Evolutionary conservation across 495 filamentous ascomycete species (phyloP), one percentile per base, ranked within the genome.

Genomic region (Hyaloscypha bicolor): DNA sequence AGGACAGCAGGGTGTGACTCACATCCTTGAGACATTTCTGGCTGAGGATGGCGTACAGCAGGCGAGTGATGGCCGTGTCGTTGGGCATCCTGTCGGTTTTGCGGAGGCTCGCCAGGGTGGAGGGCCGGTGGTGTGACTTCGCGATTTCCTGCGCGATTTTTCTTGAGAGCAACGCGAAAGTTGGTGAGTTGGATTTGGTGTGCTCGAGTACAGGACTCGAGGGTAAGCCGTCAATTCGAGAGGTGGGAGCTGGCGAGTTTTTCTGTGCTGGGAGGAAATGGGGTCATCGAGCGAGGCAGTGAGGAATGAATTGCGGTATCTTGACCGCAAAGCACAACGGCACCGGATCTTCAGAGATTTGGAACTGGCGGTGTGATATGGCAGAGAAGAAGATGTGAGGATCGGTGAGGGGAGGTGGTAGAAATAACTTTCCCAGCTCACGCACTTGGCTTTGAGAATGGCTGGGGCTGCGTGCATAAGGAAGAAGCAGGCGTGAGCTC

Each of bases 1-100:
- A 30, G 14, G 2, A 25, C 25, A 25, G 25, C 25, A 25, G 25
- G 25, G 25, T 37, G 33, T 32, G 48, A 80, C 87, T 78, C 74
- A 91, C 90, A 67, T 85, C 83, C 79, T 91, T 92, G 42, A 92
- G 80, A 70, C 88, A 88, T 66, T 91, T 85, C 76, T 93, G 90
- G 72, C 87, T 87, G 71, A 93, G 80, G 66, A 93, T 92, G 21
- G 88, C 86, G 69, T 92, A 92, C 35, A 93, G 83, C 63, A 93
- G 90, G 62, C 85, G 84, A 35, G 77, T 79, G 79, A 84, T 85
- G 52, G 76, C 73, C 69, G 76, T 80, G 64, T 86, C 83, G 76
- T 69, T 72, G 30, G 73, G 55, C 73, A 72, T 75, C 14, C 48
- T 66, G 30, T 55, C 31, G 32, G 19, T 62, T 42, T 39, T 68